Evolutionary conservation across 805 yeast genomes (phyloP).

Genomic region (Lachancea kluyveri): DNA sequence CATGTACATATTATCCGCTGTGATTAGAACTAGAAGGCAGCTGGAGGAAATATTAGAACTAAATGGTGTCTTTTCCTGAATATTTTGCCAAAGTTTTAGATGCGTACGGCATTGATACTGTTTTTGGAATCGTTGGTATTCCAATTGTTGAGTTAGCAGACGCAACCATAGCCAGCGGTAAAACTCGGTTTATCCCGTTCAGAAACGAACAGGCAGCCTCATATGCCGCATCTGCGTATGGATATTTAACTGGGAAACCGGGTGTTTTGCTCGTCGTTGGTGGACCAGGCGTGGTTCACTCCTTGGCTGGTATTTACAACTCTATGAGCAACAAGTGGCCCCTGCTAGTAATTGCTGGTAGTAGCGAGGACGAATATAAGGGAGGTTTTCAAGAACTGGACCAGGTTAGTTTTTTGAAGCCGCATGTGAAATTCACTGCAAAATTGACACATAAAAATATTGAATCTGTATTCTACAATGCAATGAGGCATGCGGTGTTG

Average conservation of each 20-base stretch:
- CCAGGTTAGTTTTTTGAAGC: constrained; percentile 45
- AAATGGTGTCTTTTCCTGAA: constrained; percentile 6
- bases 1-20: too few relatives aligned
- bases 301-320: constrained; percentile 60
- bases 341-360: constrained; percentile 58
- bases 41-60: neutral
- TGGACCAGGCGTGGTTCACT: constrained; percentile 69
- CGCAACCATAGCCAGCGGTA: constrained; percentile 44
- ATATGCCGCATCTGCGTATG: constrained; percentile 69
- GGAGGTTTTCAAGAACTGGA: constrained; percentile 73
- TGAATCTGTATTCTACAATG: constrained; percentile 16
- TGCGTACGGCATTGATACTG: constrained; percentile 45
- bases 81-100: constrained; percentile 42
- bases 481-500: constrained; percentile 17
- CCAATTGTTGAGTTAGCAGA: constrained; percentile 71
- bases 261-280: constrained; percentile 69
- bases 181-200: constrained; percentile 49
- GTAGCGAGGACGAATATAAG: constrained; percentile 40
- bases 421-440: constrained; percentile 47
- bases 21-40: constrained; percentile 1
- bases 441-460: constrained; percentile 20
- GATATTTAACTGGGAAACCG: constrained; percentile 57
- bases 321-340: constrained; percentile 62
- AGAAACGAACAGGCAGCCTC: constrained; percentile 72
- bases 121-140: constrained; percentile 71